These are phyloP conservation scores for Pyrus communis DNA, from an alignment of 306 rosid genomes.

Conservation along the genomic window DNA sequence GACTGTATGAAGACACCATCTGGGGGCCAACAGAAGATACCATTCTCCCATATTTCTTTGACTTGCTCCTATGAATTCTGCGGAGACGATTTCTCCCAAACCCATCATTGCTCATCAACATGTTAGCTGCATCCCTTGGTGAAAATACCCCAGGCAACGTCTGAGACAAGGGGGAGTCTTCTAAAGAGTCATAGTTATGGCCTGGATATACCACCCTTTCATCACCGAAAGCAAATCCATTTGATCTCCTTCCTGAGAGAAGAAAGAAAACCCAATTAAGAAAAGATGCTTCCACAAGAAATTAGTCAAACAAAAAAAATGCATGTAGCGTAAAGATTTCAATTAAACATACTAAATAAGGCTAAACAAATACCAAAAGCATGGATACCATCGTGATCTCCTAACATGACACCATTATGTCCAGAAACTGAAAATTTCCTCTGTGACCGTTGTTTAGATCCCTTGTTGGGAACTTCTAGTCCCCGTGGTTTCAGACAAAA, in stretches of 20 bases:
- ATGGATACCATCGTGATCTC: constrained; percentile 66
- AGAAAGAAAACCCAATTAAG: constrained; percentile 19
- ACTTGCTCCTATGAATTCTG: constrained; percentile 44
- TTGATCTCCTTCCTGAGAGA: constrained; percentile 69
- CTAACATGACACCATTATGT: constrained; percentile 34
- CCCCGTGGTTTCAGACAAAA: constrained; percentile 96
- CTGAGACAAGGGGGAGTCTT: constrained; percentile 64
- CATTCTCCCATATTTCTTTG: constrained; percentile 41
- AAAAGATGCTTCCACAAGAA: background rate
- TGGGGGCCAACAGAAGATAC: constrained; percentile 36
- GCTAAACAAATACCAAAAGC: constrained; percentile 40
- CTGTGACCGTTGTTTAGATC: constrained; percentile 76
- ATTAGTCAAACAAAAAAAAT: constrained; percentile 10
- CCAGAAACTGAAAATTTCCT: constrained; percentile 62
- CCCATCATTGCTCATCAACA: constrained; percentile 36
- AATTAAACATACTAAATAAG: background rate
- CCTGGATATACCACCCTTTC: constrained; percentile 53
- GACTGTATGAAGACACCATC: constrained; percentile 25
- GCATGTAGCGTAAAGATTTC: background rate
- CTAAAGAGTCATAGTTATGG: constrained; percentile 60
- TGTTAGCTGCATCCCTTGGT: constrained; percentile 44
- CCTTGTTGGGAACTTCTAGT: constrained; percentile 69
- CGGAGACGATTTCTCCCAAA: constrained; percentile 46
- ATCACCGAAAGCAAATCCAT: constrained; percentile 51
- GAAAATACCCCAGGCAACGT: constrained; percentile 59